Conservation (phyloP, 352 stramenopile genomes). For the Phytophthora constricta region DNA sequence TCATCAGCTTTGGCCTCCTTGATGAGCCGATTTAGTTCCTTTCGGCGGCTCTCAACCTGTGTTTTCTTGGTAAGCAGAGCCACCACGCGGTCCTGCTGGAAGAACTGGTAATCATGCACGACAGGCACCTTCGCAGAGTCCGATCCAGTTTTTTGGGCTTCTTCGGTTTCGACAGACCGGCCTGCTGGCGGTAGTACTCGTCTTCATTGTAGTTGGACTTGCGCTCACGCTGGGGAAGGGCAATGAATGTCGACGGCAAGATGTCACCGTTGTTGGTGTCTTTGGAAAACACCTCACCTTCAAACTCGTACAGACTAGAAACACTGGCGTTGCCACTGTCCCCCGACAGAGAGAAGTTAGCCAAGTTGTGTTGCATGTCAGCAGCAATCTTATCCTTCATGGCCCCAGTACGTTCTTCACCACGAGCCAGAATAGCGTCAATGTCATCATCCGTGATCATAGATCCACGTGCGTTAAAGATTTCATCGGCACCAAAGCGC, state of each 20-base stretch:
- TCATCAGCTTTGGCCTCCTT: conserved; percentile 88
- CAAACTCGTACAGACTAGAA: conserved; percentile 90
- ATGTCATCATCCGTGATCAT: conserved; percentile 95
- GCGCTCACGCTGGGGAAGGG: conserved; percentile 82
- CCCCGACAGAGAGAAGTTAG: conserved; percentile 94
- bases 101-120: conserved; percentile 97
- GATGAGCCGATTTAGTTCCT: conserved; percentile 82
- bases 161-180: conserved; percentile 80
- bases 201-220: conserved; percentile 97
- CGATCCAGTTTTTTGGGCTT: conserved; percentile 90
- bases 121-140: conserved; percentile 89
- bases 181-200: conserved; percentile 95
- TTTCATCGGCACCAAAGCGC: conserved; percentile 88
- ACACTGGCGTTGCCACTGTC: conserved; percentile 82
- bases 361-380: conserved; percentile 96
- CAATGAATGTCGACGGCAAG: conserved; percentile 92
- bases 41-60: conserved; percentile 90
- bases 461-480: conserved; percentile 87
- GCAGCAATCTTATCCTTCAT: conserved; percentile 89
- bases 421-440: conserved; percentile 90
- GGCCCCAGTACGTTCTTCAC: conserved; percentile 89
- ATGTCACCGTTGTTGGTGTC: conserved; percentile 80
- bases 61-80: conserved; percentile 87
- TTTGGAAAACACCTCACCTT: conserved; percentile 91
- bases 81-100: conserved; percentile 91